Evolutionary conservation across 768 basidiomycete species (phyloP), one percentile per base, ranked within the genome.

Genomic region (Pulveroboletus sp.): DNA sequence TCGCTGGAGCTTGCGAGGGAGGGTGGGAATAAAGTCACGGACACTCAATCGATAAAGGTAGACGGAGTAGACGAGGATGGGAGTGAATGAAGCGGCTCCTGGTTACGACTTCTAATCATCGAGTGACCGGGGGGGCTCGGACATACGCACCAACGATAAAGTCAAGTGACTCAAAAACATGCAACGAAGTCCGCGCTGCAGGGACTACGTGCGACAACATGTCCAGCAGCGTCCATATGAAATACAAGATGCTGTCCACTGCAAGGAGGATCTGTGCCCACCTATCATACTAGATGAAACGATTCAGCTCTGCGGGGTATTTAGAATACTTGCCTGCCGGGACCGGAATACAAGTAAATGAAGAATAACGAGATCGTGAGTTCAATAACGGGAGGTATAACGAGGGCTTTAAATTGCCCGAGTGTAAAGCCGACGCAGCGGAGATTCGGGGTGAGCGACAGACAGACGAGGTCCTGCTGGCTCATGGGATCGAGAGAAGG

Each of bases 371-470:
- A 74, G 57, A 84, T 79, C 35, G 89, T 59, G 52, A 80, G 65
- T 66, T 89, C 86, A 45, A 89, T 61, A 36, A 68, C 78, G 15
- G 82, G 74, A 28, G 86, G 86, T 52, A 88, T 75, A 54, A 87
- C 66, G 47, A 89, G 67, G 36, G 76, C 57, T 32, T 69, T 65
- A 47, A 71, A 74, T 67, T 89, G 68, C 24, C 70, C 56, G 42
- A 51, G 59, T 45, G 73, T 70, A 50, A 85, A 73, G 39, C 75
- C 72, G 54, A 77, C 66, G 63, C 88, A 91, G 52, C 88, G 88
- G 55, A 91, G 78, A 55, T 81, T 85, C 36, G 84, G 69, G 50
- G 82, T 79, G 33, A 79, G 70, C 28, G 89, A 89, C 54, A 90
- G 71, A 68, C 88, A 91, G 60, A 81, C 35, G 51, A 76, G 74